Evolutionary conservation across 2,329 filamentous ascomycete species (phyloP), one percentile per base, ranked within the genome.

Genomic region (Elsinoe arachidis): DNA sequence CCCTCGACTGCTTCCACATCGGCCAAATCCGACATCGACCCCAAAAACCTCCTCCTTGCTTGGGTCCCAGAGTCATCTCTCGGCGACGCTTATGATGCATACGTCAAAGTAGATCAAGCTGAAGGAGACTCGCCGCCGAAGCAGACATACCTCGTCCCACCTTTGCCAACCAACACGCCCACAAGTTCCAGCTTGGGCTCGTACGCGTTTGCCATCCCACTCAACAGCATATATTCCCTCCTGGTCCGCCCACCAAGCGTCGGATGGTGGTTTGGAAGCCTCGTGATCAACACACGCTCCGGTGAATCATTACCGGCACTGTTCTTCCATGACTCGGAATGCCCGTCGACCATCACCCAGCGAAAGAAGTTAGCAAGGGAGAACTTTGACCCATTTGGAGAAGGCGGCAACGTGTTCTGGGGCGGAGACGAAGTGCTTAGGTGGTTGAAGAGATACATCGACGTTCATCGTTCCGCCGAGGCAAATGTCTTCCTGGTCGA

Each of bases 271-370:
- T 96, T 95, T 70, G 93, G 93, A 34, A 96, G 90, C 61, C 74
- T 99, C 26, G 86, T 99, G 58, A 89, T 99, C 74, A 99, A 99
- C 69, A 90, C 88, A 1, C 80, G 88, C 11, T 84, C 87, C 0
- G 95, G 95, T 2, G 91, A 97, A 69, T 93, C 88, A 69, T 96
- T 97, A 64, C 93, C 93, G 0, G 90, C 93, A 0, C 76, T 99
- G 1, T 99, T 99, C 74, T 99, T 99, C 74, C 93, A 99, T 70
- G 93, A 99, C 67, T 90, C 85, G 61, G 93, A 99, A 74, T 99
- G 93, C 67, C 88, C 96, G 72, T 95, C 88, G 55, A 99, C 93
- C 0, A 95, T 97, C 19, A 73, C 95, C 57, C 92, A 97, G 72
- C 90, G 95, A 74, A 95, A 93, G 78, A 89, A 86, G 73, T 77